Evolutionary conservation across 73 alveolate genomes (phyloP).

Genomic region (Blepharisma japonicum): DNA sequence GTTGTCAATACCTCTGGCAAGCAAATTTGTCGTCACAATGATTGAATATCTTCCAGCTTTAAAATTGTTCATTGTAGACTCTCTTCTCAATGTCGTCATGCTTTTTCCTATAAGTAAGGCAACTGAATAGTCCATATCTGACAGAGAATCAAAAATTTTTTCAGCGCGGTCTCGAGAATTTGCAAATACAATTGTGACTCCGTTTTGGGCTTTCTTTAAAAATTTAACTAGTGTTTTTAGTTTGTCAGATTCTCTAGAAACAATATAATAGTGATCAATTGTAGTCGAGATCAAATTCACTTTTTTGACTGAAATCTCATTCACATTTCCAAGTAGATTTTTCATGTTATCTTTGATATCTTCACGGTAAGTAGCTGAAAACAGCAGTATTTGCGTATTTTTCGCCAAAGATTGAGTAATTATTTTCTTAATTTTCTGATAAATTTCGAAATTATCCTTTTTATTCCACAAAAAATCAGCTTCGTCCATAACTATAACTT

Average conservation of each 20-base stretch:
- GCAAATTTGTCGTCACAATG: conserved; percentile 61
- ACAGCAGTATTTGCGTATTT: conserved; percentile 41
- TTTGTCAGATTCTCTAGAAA: conserved; percentile 36
- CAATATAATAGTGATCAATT: conserved; percentile 43
- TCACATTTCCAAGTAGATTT: conserved; percentile 37
- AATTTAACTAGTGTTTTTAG: conserved; percentile 37
- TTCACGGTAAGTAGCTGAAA: conserved; percentile 63
- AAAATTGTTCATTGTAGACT: conserved; percentile 59
- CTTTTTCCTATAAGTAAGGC: conserved; percentile 55
- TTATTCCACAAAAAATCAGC: neutral
- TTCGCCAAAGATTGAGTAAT: neutral
- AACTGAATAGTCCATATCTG: conserved; percentile 43
- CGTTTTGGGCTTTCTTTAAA: conserved; percentile 32
- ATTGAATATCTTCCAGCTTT: conserved; percentile 47
- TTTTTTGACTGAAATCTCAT: conserved; percentile 45
- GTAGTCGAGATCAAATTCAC: conserved; percentile 45
- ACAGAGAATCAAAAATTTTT: conserved; percentile 35
- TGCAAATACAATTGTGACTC: conserved; percentile 60
- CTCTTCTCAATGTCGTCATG: conserved; percentile 56
- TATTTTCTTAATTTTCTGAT: too few relatives aligned
- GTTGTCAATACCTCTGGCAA: conserved; percentile 74
- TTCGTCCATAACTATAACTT: neutral
- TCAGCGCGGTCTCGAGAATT: conserved; percentile 65
- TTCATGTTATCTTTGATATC: conserved; percentile 29
- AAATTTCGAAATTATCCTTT: too few relatives aligned